A percentile compares a stretch with the other conserved stretches of the same genome.
phyloP scores from a whole-genome alignment of 192 early-diverging fungal species.

The Backusella tuberculispora region DNA sequence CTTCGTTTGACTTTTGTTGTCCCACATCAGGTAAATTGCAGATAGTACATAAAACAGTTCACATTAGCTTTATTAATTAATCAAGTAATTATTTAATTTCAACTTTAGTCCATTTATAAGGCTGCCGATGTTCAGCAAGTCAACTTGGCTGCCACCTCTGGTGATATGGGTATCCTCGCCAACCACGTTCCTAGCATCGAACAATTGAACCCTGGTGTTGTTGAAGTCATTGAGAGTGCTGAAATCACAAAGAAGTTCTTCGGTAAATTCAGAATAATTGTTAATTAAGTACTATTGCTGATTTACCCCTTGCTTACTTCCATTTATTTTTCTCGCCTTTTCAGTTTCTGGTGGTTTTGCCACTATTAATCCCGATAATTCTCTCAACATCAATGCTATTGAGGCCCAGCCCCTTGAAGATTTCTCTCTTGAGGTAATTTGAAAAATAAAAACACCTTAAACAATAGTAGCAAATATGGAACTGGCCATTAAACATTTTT shows the following conservation, averaged over 20 bases:
- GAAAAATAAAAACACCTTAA: too few relatives aligned
- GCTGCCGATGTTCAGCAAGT: constrained; percentile 83
- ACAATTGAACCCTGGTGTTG: constrained; percentile 88
- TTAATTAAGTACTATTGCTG: background rate
- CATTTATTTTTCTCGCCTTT: constrained; percentile 19
- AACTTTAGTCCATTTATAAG: constrained; percentile 69
- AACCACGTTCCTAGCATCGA: constrained; percentile 98
- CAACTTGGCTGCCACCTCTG: constrained; percentile 89
- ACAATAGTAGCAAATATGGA: too few relatives aligned
- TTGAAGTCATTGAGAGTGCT: constrained; percentile 80
- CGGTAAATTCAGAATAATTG: constrained; percentile 54
- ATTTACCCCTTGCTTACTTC: constrained; percentile 5
- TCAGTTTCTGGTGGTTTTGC: constrained; percentile 95
- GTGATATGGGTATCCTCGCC: constrained; percentile 97
- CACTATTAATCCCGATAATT: constrained; percentile 94
- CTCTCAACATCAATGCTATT: constrained; percentile 95
- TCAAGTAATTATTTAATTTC: constrained; percentile 20
- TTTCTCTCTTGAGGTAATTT: constrained; percentile 74
- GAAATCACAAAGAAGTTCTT: constrained; percentile 90
- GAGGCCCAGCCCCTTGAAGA: constrained; percentile 92
- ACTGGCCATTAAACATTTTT: too few relatives aligned
- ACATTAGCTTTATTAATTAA: background rate
- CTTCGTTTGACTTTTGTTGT: constrained; percentile 87
- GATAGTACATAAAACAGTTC: background rate
- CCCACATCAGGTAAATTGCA: constrained; percentile 78